Conservation (phyloP, 768 basidiomycete genomes). For the Lentinus tigrinus region DNA sequence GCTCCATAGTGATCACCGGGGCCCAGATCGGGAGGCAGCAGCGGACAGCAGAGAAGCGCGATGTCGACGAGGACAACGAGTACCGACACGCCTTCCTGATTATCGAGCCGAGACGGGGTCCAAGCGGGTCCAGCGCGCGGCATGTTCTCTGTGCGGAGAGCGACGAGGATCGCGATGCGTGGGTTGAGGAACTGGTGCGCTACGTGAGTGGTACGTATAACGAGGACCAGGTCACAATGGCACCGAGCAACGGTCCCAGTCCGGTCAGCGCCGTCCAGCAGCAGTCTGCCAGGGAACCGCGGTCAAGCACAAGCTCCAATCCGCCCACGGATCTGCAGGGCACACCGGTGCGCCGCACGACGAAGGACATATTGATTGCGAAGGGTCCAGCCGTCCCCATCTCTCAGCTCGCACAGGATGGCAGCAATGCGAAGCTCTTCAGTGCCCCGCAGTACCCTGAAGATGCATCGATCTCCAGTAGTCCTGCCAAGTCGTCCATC, state of each 20-base stretch:
- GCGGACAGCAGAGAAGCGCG: slow-evolving; percentile 49
- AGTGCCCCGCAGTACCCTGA: slow-evolving; percentile 10
- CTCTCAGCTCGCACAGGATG: slow-evolving; percentile 55
- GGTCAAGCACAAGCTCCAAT: slow-evolving; percentile 56
- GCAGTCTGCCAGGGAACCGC: slow-evolving; percentile 34
- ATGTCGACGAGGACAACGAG: slow-evolving; percentile 82
- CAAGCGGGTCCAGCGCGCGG: slow-evolving; percentile 66
- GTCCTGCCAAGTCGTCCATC: slow-evolving; percentile 39
- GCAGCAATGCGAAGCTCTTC: slow-evolving; percentile 58
- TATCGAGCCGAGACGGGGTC: slow-evolving; percentile 80
- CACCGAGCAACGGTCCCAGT: slow-evolving; percentile 9
- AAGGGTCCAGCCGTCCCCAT: slow-evolving; percentile 54
- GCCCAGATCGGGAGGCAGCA: slow-evolving; percentile 98
- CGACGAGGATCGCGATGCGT: slow-evolving; percentile 87
- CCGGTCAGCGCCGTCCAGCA: slow-evolving; percentile 11
- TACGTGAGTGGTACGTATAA: slow-evolving; percentile 83
- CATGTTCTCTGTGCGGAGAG: slow-evolving; percentile 98
- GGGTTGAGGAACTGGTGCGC: slow-evolving; percentile 92
- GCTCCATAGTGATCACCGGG: slow-evolving; percentile 85
- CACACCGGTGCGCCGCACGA: slow-evolving; percentile 42
- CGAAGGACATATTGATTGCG: slow-evolving; percentile 56
- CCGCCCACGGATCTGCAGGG: slow-evolving; percentile 37
- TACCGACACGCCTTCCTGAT: slow-evolving; percentile 98
- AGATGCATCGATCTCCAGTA: slow-evolving; percentile 5
- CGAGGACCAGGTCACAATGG: slow-evolving; percentile 56